Evolutionary conservation across 768 basidiomycete genomes (phyloP).

Genomic region (Rhizopogon rudus): DNA sequence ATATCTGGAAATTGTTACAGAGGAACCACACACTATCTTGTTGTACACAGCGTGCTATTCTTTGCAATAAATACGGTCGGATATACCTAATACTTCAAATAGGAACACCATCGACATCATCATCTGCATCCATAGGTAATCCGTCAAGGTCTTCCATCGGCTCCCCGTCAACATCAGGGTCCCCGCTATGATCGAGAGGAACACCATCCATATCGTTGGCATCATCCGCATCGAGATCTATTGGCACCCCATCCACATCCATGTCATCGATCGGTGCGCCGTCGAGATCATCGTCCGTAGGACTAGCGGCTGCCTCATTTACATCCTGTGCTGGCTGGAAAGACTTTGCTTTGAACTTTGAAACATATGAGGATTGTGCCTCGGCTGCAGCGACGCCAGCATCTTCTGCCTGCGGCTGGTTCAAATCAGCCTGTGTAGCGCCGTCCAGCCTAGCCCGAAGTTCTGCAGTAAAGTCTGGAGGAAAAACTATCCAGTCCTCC

Average conservation of each 20-base stretch:
- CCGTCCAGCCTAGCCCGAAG: conserved; percentile 76
- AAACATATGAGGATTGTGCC: conserved; percentile 34
- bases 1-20: neutral
- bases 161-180: conserved; percentile 20
- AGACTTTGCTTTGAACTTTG: conserved; percentile 72
- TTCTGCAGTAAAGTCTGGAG: conserved; percentile 76
- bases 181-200: conserved; percentile 24
- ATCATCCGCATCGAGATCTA: conserved; percentile 27
- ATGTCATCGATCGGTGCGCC: conserved; percentile 47
- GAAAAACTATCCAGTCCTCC: conserved; percentile 98
- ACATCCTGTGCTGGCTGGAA: conserved; percentile 65
- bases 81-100: neutral
- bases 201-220: conserved; percentile 34
- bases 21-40: neutral
- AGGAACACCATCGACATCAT: conserved; percentile 11
- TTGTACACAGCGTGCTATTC: neutral
- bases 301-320: conserved; percentile 16
- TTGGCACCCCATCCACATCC: conserved; percentile 46
- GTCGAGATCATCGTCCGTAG: conserved; percentile 44
- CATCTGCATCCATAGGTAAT: conserved; percentile 26
- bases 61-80: neutral
- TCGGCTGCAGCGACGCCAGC: conserved; percentile 12
- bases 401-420: conserved; percentile 22
- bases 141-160: conserved; percentile 34
- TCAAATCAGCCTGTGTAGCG: conserved; percentile 24